A percentile compares a stretch with the other conserved stretches of the same genome.
These are phyloP conservation scores for Chaetomiaceae sp. DNA, from an alignment of 2,329 filamentous ascomycete genomes.

Conservation along the genomic window DNA sequence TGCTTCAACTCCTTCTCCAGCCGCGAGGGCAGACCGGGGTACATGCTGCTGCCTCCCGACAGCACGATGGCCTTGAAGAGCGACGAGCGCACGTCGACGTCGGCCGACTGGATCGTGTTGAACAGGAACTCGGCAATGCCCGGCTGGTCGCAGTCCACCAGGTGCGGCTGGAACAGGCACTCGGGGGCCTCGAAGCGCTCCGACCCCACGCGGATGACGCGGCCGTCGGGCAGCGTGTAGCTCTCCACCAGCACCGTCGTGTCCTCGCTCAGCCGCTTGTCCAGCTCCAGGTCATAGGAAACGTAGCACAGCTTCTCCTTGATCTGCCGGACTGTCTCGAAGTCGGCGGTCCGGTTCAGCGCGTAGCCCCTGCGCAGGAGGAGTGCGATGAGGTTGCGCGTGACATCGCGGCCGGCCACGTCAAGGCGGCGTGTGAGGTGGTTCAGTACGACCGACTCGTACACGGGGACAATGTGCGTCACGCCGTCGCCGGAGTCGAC, in stretches of 20 bases:
- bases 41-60: constrained; percentile 97
- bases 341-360: constrained; percentile 95
- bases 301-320: constrained; percentile 99
- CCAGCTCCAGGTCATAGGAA: constrained; percentile 92
- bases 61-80: constrained; percentile 97
- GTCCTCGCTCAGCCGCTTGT: constrained; percentile 93
- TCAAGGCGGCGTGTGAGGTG: constrained; percentile 91
- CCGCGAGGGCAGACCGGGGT: constrained; percentile 87
- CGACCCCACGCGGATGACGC: constrained; percentile 91
- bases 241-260: constrained; percentile 96
- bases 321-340: constrained; percentile 97
- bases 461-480: constrained; percentile 96
- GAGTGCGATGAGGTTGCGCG: constrained; percentile 94
- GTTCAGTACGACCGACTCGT: constrained; percentile 96
- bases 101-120: constrained; percentile 95
- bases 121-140: constrained; percentile 96
- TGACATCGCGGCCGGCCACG: constrained; percentile 93
- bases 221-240: constrained; percentile 93
- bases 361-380: constrained; percentile 91
- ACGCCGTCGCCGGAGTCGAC: constrained; percentile 98
- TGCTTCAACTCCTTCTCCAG: constrained; percentile 99
- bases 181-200: constrained; percentile 97
- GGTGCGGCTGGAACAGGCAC: constrained; percentile 95
- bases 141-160: constrained; percentile 95
- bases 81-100: constrained; percentile 88